Base-by-base conservation (phyloP, 2,329 filamentous ascomycete species). In the Botryotinia narcissicola region DNA sequence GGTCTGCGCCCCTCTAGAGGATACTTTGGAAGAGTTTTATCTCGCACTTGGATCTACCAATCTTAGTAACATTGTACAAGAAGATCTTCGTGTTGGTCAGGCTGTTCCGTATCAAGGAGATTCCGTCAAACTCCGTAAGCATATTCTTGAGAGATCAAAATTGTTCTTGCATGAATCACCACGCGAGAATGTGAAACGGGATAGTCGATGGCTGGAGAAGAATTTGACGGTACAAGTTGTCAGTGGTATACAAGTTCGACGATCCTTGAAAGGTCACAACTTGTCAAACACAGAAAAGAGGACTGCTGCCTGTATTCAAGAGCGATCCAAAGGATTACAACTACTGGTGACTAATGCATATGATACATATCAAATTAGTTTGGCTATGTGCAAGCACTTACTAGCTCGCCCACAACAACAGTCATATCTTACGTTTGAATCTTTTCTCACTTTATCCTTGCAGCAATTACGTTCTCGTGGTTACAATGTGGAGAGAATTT, bases 401-500 rank as follows among this genome's bases (percentile, higher is more conserved):
- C 86, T 99, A 66, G 89, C 89, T 70, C 89, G 94, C 35, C 94
- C 95, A 12, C 95, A 93, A 76, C 93, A 97, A 79, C 93, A 97
- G 80, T 94, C 95, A 3, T 94, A 93, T 72, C 88, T 98, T 73
- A 95, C 96, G 71, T 90, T 99, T 73, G 96, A 98, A 82, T 95
- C 94, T 71, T 92, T 99, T 75, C 84, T 99, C 54, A 95, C 93
- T 73, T 90, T 96, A 14, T 93, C 95, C 78, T 86, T 99, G 37
- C 88, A 92, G 64, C 91, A 95, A 70, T 84, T 99, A 59, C 91
- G 93, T 78, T 90, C 91, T 74, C 93, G 96, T 76, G 96, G 96
- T 2, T 98, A 98, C 85, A 98, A 99, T 77, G 96, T 99, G 57
- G 94, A 98, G 80, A 92, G 96, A 68, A 98, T 99, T 75, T 86